These are phyloP conservation scores for Penicillium nordicum DNA, from an alignment of 2,329 filamentous ascomycete genomes.

Conservation along the genomic window DNA sequence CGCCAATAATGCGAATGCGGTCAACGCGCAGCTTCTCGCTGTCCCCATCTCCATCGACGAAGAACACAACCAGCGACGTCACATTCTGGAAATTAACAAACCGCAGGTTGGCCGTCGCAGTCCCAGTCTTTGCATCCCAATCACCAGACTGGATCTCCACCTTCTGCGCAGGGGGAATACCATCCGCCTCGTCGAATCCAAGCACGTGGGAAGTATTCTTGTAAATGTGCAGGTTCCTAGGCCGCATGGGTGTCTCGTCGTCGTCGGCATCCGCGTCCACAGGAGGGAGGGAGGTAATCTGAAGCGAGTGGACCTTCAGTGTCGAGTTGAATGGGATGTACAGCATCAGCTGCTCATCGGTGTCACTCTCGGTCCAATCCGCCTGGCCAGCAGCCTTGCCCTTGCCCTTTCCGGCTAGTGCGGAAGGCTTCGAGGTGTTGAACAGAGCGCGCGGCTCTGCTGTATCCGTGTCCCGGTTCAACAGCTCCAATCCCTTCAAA, in stretches of 20 bases:
- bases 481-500: slow-evolving; percentile 71
- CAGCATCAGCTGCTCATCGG: slow-evolving; percentile 93
- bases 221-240: slow-evolving; percentile 79
- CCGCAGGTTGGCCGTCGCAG: slow-evolving; percentile 68
- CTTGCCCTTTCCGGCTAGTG: slow-evolving; percentile 46
- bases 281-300: slow-evolving; percentile 78
- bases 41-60: slow-evolving; percentile 79
- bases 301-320: slow-evolving; percentile 79
- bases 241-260: slow-evolving; percentile 74
- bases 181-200: slow-evolving; percentile 92
- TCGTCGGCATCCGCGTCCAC: slow-evolving; percentile 51
- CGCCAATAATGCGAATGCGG: slow-evolving; percentile 66
- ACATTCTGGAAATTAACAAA: slow-evolving; percentile 99
- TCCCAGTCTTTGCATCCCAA: slow-evolving; percentile 73
- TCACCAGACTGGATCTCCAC: slow-evolving; percentile 71
- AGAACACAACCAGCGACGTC: slow-evolving; percentile 78
- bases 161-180: slow-evolving; percentile 73
- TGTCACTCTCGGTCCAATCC: slow-evolving; percentile 95
- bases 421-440: slow-evolving; percentile 63
- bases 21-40: slow-evolving; percentile 78
- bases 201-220: slow-evolving; percentile 86
- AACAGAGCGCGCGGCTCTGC: slow-evolving; percentile 73
- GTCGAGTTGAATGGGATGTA: slow-evolving; percentile 85
- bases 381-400: slow-evolving; percentile 54
- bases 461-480: slow-evolving; percentile 78